phyloP scores from a whole-genome alignment of 2,329 filamentous ascomycete species.

The Aspergillus tanneri region DNA sequence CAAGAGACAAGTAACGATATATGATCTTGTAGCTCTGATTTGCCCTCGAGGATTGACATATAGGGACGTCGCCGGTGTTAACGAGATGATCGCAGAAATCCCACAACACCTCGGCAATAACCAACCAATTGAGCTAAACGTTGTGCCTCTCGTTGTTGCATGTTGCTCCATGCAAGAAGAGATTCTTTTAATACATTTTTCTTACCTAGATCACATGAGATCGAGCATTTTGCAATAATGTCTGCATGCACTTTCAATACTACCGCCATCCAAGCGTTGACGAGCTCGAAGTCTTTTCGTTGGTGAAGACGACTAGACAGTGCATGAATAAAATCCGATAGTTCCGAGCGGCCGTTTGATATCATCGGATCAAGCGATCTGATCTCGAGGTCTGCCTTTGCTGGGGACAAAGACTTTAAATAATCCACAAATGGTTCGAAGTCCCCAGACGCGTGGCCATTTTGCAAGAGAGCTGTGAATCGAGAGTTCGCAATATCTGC shows the following conservation, averaged over 20 bases:
- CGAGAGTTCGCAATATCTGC: constrained; percentile 25
- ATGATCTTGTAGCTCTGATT: no score
- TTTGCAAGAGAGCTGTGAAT: constrained; percentile 52
- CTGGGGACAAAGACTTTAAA: constrained; percentile 76
- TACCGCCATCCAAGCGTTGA: constrained; percentile 96
- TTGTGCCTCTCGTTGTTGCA: constrained; percentile 69
- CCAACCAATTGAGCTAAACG: constrained; percentile 75
- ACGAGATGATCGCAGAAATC: constrained; percentile 67
- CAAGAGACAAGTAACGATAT: no score
- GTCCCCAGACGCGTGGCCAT: constrained; percentile 52
- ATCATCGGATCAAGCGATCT: constrained; percentile 65
- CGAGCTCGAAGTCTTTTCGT: constrained; percentile 84
- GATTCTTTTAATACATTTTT: constrained; percentile 54
- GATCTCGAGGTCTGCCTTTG: constrained; percentile 85
- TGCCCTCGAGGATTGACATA: not conserved
- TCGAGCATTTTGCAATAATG: constrained; percentile 48
- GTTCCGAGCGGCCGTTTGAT: constrained; percentile 60
- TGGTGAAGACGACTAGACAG: constrained; percentile 68
- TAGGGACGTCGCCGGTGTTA: constrained; percentile 17
- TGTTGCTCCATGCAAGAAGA: constrained; percentile 67
- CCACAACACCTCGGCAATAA: constrained; percentile 82
- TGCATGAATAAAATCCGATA: constrained; percentile 76
- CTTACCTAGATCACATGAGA: constrained; percentile 45
- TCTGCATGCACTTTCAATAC: constrained; percentile 78
- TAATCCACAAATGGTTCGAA: constrained; percentile 72